These are phyloP conservation scores for Rhodotorula sphaerocarpa DNA, from an alignment of 768 basidiomycete genomes.

Conservation along the genomic window DNA sequence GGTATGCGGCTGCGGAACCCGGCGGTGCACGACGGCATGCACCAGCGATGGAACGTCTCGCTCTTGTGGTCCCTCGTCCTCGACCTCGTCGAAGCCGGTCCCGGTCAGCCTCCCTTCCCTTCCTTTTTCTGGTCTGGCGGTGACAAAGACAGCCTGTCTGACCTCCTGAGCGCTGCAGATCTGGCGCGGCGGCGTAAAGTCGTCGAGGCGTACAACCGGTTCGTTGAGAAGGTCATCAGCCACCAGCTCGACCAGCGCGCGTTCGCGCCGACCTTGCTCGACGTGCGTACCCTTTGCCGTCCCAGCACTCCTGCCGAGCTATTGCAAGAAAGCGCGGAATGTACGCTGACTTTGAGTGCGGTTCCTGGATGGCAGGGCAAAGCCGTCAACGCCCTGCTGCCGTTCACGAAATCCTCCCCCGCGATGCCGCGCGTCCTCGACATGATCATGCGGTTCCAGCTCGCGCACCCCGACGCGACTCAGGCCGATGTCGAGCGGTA, in stretches of 20 bases:
- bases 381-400: conserved; percentile 16
- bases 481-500: conserved; percentile 39
- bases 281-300: conserved; percentile 52
- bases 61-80: conserved; percentile 29
- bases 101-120: conserved; percentile 59
- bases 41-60: conserved; percentile 27
- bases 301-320: background rate
- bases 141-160: conserved; percentile 62
- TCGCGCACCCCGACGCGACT: conserved; percentile 39
- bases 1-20: conserved; percentile 57
- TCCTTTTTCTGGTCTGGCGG: conserved; percentile 51
- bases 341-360: background rate
- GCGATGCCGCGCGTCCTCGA: conserved; percentile 21
- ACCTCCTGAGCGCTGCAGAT: conserved; percentile 52
- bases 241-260: conserved; percentile 56
- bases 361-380: conserved; percentile 15
- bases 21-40: conserved; percentile 54
- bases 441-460: conserved; percentile 19
- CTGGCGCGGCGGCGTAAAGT: conserved; percentile 62
- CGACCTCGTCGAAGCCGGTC: conserved; percentile 31
- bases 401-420: conserved; percentile 6
- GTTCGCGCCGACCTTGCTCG: conserved; percentile 65
- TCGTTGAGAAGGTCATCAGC: conserved; percentile 56
- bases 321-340: too few species aligned
- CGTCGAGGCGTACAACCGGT: conserved; percentile 59